Evolutionary conservation across 2,329 filamentous ascomycete species (phyloP).

Genomic region (Elsinoe arachidis): DNA sequence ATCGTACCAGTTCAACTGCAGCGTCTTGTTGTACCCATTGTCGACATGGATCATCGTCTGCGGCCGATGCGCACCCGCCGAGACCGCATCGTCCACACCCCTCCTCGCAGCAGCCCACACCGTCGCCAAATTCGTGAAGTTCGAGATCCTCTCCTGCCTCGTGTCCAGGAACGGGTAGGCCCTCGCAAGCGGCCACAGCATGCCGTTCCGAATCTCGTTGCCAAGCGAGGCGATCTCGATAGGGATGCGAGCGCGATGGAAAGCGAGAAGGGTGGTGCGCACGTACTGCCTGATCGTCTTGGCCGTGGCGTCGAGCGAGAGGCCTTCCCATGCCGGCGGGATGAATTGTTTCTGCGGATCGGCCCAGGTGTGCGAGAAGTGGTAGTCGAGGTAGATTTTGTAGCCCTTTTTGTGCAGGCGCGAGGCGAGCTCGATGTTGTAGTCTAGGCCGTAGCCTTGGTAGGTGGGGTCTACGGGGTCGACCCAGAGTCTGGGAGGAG

Average conservation of each 20-base stretch:
- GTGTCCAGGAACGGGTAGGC: slow-evolving; percentile 30
- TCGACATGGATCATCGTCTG: slow-evolving; percentile 30
- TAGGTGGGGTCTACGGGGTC: slow-evolving; percentile 23
- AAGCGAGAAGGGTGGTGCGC: slow-evolving; percentile 31
- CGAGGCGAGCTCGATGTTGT: slow-evolving; percentile 28
- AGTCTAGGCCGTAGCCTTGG: slow-evolving; percentile 26
- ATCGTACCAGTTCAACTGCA: slow-evolving; percentile 27
- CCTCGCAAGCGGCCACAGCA: slow-evolving; percentile 31
- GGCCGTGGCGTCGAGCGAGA: slow-evolving; percentile 20
- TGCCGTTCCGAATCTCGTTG: slow-evolving; percentile 33
- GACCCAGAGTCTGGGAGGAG: slow-evolving; percentile 22
- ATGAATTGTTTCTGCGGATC: slow-evolving; percentile 30
- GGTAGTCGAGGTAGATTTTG: slow-evolving; percentile 32
- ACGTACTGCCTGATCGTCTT: slow-evolving; percentile 29
- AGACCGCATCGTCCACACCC: slow-evolving; percentile 27
- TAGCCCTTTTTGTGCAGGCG: slow-evolving; percentile 30
- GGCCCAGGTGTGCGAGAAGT: slow-evolving; percentile 28
- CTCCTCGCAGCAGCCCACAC: slow-evolving; percentile 25
- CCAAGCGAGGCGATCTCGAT: slow-evolving; percentile 35
- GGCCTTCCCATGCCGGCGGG: slow-evolving; percentile 28
- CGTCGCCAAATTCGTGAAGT: slow-evolving; percentile 28
- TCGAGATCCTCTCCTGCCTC: slow-evolving; percentile 23
- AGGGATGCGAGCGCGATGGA: slow-evolving; percentile 32
- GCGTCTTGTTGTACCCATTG: slow-evolving; percentile 26
- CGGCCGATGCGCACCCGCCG: slow-evolving; percentile 24